phyloP scores from a whole-genome alignment of 2,329 filamentous ascomycete genomes.

The Botrytis fabae region DNA sequence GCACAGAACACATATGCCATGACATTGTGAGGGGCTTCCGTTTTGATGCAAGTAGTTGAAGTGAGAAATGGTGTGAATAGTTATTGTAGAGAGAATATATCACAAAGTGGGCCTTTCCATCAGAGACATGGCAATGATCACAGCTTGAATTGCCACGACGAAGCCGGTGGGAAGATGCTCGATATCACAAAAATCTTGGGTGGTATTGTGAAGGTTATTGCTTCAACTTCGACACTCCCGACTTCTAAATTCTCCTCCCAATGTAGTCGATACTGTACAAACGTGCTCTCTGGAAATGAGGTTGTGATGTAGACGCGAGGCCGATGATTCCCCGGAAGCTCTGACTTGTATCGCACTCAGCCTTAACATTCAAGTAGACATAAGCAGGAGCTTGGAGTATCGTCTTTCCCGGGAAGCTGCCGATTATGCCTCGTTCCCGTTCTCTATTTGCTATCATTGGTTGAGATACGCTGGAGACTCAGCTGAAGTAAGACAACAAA shows the following conservation, averaged over 20 bases:
- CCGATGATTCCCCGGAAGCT: background rate
- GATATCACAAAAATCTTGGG: background rate
- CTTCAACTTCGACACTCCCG: background rate
- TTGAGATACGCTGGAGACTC: background rate
- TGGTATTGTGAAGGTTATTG: rapidly evolving
- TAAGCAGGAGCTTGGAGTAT: background rate
- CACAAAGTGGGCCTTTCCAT: background rate
- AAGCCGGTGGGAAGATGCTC: background rate
- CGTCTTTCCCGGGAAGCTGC: background rate
- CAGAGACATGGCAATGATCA: background rate
- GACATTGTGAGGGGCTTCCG: background rate
- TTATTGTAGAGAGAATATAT: background rate
- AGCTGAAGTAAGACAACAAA: background rate
- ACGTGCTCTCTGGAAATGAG: background rate
- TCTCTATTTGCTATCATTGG: background rate
- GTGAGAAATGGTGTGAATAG: background rate
- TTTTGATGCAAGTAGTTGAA: background rate
- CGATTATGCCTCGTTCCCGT: background rate
- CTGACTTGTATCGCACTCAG: background rate
- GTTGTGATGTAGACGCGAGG: background rate
- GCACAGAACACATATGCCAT: background rate
- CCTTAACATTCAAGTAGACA: background rate
- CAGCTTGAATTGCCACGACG: background rate
- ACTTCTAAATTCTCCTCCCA: background rate
- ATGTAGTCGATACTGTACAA: background rate